phyloP scores from a whole-genome alignment of 257 asterid genomes.

The Scutellaria baicalensis region DNA sequence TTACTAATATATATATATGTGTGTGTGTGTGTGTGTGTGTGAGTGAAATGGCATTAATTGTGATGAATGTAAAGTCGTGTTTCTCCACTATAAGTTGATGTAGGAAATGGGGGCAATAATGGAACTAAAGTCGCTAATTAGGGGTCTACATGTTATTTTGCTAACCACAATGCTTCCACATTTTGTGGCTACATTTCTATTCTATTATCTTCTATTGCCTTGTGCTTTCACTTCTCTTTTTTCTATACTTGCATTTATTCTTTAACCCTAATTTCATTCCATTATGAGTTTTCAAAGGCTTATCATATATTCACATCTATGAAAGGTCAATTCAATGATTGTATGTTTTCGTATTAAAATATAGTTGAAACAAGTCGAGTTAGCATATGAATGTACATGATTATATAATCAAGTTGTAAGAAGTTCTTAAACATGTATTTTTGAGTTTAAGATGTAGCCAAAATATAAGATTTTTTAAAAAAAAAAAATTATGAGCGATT shows the following conservation, averaged over 20 bases:
- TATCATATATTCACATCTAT: background rate
- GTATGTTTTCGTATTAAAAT: no score
- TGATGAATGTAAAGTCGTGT: slow-evolving; percentile 7
- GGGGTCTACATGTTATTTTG: slow-evolving; percentile 19
- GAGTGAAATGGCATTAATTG: no score
- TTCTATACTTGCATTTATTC: slow-evolving; percentile 16
- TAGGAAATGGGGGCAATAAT: slow-evolving; percentile 28
- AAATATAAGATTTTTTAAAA: no score
- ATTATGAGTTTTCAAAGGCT: background rate
- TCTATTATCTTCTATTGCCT: slow-evolving; percentile 18
- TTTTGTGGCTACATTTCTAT: no score
- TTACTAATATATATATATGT: background rate
- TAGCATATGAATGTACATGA: no score
- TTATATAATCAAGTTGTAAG: no score
- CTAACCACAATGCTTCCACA: slow-evolving; percentile 26
- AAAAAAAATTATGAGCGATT: no score
- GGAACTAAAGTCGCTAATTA: slow-evolving; percentile 9
- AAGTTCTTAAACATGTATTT: no score
- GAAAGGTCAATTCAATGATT: no score
- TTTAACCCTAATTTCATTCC: background rate
- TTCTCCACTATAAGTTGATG: slow-evolving; percentile 14
- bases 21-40: background rate
- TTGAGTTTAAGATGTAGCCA: no score
- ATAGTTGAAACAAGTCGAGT: no score
- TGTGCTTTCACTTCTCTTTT: slow-evolving; percentile 14